Conservation (phyloP, 257 asterid genomes). For the Gynochthodes officinalis region DNA sequence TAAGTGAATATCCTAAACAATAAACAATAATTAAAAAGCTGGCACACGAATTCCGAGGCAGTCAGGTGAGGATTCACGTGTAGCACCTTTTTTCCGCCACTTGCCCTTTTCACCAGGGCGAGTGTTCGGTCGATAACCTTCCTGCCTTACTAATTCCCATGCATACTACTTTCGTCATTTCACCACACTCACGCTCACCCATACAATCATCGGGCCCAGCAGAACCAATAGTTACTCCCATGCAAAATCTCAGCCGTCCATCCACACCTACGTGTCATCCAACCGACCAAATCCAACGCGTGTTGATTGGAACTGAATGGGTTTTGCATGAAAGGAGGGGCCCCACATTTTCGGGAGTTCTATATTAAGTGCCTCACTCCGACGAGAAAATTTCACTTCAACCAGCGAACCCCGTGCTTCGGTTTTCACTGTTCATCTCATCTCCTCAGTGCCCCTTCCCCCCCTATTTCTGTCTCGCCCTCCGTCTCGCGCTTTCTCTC, state of each 20-base stretch:
- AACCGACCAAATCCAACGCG: background rate
- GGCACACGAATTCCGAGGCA: slow-evolving; percentile 13
- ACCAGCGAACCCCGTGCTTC: too few relatives aligned
- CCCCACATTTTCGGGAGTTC: background rate
- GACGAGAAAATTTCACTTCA: background rate
- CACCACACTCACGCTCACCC: too few relatives aligned
- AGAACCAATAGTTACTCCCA: too few relatives aligned
- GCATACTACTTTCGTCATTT: slow-evolving; percentile 25
- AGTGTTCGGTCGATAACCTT: background rate
- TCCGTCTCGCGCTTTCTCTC: background rate
- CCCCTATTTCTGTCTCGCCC: too few relatives aligned
- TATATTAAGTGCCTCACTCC: background rate
- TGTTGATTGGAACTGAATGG: background rate
- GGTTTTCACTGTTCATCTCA: too few relatives aligned
- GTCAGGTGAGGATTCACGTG: slow-evolving; percentile 11
- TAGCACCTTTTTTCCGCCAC: background rate
- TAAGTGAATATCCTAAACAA: background rate
- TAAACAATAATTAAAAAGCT: background rate
- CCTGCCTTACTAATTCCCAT: background rate
- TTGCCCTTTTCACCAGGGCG: slow-evolving; percentile 10
- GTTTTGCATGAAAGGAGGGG: slow-evolving; percentile 23
- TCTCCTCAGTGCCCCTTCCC: too few relatives aligned
- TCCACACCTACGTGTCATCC: background rate
- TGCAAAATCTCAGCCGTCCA: slow-evolving; percentile 5
- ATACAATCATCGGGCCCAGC: too few relatives aligned